Base-by-base conservation (phyloP, 495 filamentous ascomycete species). In the Penicillium coffeae region DNA sequence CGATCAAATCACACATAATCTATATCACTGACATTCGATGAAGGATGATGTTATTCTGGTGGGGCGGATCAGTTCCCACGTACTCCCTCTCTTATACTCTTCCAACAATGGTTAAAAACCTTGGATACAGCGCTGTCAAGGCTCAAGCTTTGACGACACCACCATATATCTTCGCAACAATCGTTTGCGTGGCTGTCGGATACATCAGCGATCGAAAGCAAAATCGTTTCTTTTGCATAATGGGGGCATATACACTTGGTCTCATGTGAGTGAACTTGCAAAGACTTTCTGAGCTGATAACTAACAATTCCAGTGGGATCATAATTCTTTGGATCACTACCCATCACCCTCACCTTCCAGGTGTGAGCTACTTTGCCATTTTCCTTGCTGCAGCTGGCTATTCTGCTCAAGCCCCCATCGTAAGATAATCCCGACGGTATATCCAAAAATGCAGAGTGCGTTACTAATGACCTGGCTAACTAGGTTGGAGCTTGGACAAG, bases 71-170 rank as follows among this genome's bases (percentile, higher is more conserved):
- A 10, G 38, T 48, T 9, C 22, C 38, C 2, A 42, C 38, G 9
- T 48, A 42, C 20, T 40, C 22, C 1, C 18, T 41, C 10, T 42
- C 46, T 8, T 51, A 54, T n/a, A 53, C 48, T 34, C 42, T 60
- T 9, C 54, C 58, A 14, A 58, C 58, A 0, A 61, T 61, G 21
- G 21, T 61, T 21, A 18, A 14, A 6, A 52, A 51, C 38, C 36
- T 61, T 36, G 58, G 58, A n/a, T 61, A 52, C 25, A 48, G 34
- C 16, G 38, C 39, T n/a, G 38, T 49, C 1, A 51, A 51, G 25
- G 54, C 58, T 21, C 58, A 61, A 22, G 43, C 51, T 13, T 19
- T 54, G n/a, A 51, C 50, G 7, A 44, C 47, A 12, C 58, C 58
- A 15, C 58, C 58, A 0, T 61, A 61, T 33, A 40, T 52, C 12